These are phyloP conservation scores for Bipolaris zeicola DNA, from an alignment of 2,329 filamentous ascomycete species.

Conservation along the genomic window DNA sequence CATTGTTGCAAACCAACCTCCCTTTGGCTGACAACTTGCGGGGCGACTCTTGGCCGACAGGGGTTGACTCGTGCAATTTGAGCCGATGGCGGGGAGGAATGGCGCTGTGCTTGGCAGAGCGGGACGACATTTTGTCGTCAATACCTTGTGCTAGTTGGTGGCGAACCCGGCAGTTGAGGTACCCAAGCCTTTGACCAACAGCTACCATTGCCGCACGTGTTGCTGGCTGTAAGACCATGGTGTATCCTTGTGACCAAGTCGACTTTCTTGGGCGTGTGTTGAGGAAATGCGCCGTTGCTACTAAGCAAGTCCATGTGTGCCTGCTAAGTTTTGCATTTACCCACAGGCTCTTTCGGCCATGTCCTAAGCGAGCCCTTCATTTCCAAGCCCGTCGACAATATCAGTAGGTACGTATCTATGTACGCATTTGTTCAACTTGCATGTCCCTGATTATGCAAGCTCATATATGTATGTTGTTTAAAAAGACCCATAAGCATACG, in stretches of 20 bases:
- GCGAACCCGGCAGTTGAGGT: conserved; percentile 20
- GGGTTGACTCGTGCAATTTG: conserved; percentile 25
- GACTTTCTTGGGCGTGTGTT: neutral
- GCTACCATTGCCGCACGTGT: neutral
- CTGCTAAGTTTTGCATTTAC: conserved; percentile 7
- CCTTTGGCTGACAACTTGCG: conserved; percentile 31
- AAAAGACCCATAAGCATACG: neutral
- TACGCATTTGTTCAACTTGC: neutral
- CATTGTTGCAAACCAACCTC: conserved; percentile 24
- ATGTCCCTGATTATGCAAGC: neutral
- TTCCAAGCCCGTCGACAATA: conserved; percentile 1
- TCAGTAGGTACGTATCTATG: too few relatives aligned
- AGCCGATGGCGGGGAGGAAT: conserved; percentile 25
- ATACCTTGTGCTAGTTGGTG: conserved; percentile 5
- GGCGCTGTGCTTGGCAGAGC: conserved; percentile 28
- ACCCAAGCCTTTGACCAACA: too few relatives aligned
- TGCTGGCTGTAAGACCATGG: neutral
- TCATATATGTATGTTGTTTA: neutral
- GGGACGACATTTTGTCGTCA: conserved; percentile 13
- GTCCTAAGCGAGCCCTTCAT: conserved; percentile 4
- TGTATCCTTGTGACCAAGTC: neutral
- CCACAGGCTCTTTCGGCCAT: conserved; percentile 14
- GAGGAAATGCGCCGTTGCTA: neutral
- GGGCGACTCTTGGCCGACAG: conserved; percentile 42
- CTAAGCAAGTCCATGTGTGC: neutral